Percentiles rank a stretch among this genome's conserved stretches.
These are phyloP conservation scores for Sporobolomyces roseus DNA, from an alignment of 768 basidiomycete species.

Conservation along the genomic window DNA sequence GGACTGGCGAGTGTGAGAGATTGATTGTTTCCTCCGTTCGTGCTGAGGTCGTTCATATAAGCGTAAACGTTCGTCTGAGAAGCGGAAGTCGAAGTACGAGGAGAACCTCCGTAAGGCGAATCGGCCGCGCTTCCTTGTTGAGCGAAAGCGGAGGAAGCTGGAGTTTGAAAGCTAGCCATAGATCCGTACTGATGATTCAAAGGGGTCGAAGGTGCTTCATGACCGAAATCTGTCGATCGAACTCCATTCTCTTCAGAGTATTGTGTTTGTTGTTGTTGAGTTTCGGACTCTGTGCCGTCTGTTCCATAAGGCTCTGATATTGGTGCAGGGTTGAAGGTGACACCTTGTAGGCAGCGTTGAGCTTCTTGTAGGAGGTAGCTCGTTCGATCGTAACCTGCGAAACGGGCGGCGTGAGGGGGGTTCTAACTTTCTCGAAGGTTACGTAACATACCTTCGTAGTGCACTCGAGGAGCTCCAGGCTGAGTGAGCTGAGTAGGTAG, in stretches of 20 bases:
- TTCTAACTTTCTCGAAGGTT: background rate
- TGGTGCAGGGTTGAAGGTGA: constrained; percentile 40
- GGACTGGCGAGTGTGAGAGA: constrained; percentile 22
- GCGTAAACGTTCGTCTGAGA: background rate
- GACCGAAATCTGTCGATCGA: constrained; percentile 6
- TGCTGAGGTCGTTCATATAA: background rate
- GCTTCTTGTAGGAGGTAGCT: constrained; percentile 49
- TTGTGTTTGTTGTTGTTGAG: constrained; percentile 7
- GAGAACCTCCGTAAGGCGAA: constrained; percentile 5
- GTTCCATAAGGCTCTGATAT: constrained; percentile 38
- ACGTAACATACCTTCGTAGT: constrained; percentile 46
- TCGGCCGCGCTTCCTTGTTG: constrained; percentile 8
- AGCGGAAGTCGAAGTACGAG: constrained; percentile 8
- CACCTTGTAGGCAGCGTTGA: constrained; percentile 47
- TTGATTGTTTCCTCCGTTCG: too few relatives aligned
- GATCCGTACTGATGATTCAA: constrained; percentile 8
- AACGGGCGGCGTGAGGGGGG: too few relatives aligned
- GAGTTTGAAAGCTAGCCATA: constrained; percentile 18
- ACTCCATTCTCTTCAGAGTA: background rate
- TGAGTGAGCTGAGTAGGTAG: constrained; percentile 51
- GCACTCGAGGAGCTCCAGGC: constrained; percentile 50
- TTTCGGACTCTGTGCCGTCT: constrained; percentile 43
- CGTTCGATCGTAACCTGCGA: constrained; percentile 47
- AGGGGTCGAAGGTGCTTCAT: background rate
- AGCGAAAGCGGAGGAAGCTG: constrained; percentile 8